A percentile compares a stretch with the other conserved stretches of the same genome.
Conservation (phyloP, 2,329 filamentous ascomycete species). For the Xylaria digitata region DNA sequence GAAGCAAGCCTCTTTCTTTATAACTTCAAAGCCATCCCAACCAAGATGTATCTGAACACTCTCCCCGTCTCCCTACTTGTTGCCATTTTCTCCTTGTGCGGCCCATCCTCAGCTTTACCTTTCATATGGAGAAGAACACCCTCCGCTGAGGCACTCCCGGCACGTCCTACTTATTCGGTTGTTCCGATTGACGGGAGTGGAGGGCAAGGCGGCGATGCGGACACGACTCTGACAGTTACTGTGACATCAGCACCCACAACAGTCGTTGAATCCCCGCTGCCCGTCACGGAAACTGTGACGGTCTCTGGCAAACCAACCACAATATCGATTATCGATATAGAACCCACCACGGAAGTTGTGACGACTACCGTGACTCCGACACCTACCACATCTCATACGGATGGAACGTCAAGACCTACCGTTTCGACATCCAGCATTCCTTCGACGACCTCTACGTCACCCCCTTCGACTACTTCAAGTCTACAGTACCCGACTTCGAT, state of each 20-base stretch:
- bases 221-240: constrained; percentile 45
- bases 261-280: constrained; percentile 47
- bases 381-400: constrained; percentile 10
- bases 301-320: constrained; percentile 41
- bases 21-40: not conserved
- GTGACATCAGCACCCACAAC: constrained; percentile 53
- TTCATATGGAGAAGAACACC: constrained; percentile 42
- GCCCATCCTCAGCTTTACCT: constrained; percentile 45
- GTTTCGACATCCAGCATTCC: not conserved
- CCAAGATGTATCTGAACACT: constrained; percentile 50
- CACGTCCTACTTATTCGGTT: constrained; percentile 53
- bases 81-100: constrained; percentile 41
- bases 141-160: constrained; percentile 38
- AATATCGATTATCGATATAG: constrained; percentile 49
- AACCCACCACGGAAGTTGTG: constrained; percentile 40
- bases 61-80: constrained; percentile 44
- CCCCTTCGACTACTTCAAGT: constrained; percentile 24
- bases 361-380: constrained; percentile 38
- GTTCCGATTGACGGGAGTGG: constrained; percentile 53
- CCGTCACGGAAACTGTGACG: constrained; percentile 47
- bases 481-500: constrained; percentile 23
- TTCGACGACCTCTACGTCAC: constrained; percentile 18
- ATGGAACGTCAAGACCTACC: constrained; percentile 17
- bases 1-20: constrained; percentile 14
- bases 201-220: constrained; percentile 35